Evolutionary conservation across 1,284 basidiomycete genomes (phyloP).

Genomic region (Tilletia caries): DNA sequence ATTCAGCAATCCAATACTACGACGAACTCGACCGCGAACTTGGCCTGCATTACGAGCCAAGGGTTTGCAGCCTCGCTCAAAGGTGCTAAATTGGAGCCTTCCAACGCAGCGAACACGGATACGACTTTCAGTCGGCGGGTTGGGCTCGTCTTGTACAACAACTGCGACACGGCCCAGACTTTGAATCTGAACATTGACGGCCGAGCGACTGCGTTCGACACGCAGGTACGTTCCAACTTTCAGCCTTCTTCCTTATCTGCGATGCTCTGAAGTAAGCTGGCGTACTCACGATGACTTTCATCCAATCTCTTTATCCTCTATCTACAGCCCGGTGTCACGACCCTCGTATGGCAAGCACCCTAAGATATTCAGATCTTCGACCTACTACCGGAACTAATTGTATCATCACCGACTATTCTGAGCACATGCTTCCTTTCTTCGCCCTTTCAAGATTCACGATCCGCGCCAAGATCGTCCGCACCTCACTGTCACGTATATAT

Average conservation of each 20-base stretch:
- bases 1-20: constrained; percentile 18
- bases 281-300: not conserved
- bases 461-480: no score
- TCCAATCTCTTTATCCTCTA: constrained; percentile 14
- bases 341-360: constrained; percentile 35
- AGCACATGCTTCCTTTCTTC: no score
- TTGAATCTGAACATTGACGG: constrained; percentile 27
- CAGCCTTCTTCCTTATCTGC: not conserved
- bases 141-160: constrained; percentile 30
- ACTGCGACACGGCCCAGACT: constrained; percentile 24
- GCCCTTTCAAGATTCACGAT: no score
- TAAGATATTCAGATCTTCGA: not conserved
- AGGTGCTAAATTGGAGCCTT: constrained; percentile 13
- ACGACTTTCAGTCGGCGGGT: constrained; percentile 19
- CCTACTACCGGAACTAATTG: no score
- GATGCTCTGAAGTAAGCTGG: not conserved
- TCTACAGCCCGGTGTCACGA: constrained; percentile 26
- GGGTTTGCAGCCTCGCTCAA: constrained; percentile 31
- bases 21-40: constrained; percentile 13
- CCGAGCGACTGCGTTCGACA: constrained; percentile 14
- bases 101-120: constrained; percentile 14
- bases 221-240: not conserved
- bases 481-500: no score
- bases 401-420: no score
- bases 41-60: constrained; percentile 25